A percentile compares a stretch with the other conserved stretches of the same genome.
These are phyloP conservation scores for Erysiphe neolycopersici DNA, from an alignment of 2,329 filamentous ascomycete species.

Conservation along the genomic window DNA sequence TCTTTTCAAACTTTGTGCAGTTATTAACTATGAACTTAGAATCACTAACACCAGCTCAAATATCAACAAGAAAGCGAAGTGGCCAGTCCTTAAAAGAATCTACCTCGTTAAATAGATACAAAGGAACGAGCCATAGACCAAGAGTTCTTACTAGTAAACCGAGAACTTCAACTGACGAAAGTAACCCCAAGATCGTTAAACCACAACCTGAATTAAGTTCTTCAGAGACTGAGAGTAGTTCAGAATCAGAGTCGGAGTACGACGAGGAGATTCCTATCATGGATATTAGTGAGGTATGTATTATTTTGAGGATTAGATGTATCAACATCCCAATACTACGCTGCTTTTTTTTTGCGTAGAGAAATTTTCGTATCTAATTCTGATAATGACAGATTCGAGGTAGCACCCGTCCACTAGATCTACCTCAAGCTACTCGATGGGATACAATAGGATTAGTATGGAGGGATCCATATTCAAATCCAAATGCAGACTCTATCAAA, in stretches of 20 bases:
- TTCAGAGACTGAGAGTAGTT: slow-evolving; percentile 11
- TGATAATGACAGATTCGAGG: slow-evolving; percentile 9
- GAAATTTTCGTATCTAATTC: not conserved
- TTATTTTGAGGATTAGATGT: not conserved
- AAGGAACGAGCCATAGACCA: slow-evolving; percentile 8
- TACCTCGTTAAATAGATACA: slow-evolving; percentile 8
- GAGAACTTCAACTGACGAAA: slow-evolving; percentile 5
- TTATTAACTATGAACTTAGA: slow-evolving; percentile 7
- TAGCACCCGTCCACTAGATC: slow-evolving; percentile 16
- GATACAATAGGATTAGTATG: slow-evolving; percentile 25
- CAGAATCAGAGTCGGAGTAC: slow-evolving; percentile 13
- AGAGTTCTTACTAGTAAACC: slow-evolving; percentile 6
- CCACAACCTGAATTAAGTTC: slow-evolving; percentile 11
- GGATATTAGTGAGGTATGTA: slow-evolving; percentile 12
- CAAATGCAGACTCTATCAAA: slow-evolving; percentile 9
- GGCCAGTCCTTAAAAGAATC: slow-evolving; percentile 5
- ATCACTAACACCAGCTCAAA: slow-evolving; percentile 5
- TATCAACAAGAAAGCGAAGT: slow-evolving; percentile 6
- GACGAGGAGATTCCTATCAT: slow-evolving; percentile 11
- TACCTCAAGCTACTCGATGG: slow-evolving; percentile 23
- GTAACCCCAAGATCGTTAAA: slow-evolving; percentile 5
- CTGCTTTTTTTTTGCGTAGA: not conserved
- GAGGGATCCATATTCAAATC: slow-evolving; percentile 15
- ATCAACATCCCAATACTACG: not conserved
- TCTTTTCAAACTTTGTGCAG: slow-evolving; percentile 1